A percentile compares a stretch with the other conserved stretches of the same genome.
Conservation (phyloP, 345 rosid species). For the Eutrema heterophyllum region DNA sequence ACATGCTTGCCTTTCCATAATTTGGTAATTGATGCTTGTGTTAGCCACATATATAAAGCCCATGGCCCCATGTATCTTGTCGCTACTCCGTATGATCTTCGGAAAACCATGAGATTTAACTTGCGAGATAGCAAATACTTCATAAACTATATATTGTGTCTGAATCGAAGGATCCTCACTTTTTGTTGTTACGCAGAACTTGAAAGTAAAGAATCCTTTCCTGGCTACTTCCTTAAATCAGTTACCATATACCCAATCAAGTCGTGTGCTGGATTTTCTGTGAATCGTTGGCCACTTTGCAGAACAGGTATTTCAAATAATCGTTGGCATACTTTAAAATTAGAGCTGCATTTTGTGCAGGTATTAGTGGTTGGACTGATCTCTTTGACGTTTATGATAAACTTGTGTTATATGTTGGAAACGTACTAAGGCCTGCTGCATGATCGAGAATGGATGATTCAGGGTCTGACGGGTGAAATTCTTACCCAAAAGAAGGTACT, state of each 20-base stretch:
- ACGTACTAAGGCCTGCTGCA: conserved; percentile 51
- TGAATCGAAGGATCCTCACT: conserved; percentile 9
- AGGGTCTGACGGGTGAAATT: conserved; percentile 67
- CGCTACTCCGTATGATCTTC: neutral
- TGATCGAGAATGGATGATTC: conserved; percentile 91
- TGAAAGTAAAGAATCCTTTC: conserved; percentile 28
- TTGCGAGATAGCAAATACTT: conserved; percentile 1
- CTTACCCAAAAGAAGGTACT: conserved; percentile 88
- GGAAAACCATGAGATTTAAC: no score
- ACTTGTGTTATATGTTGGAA: conserved; percentile 1
- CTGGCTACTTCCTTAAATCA: conserved; percentile 48
- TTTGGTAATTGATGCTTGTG: conserved; percentile 14
- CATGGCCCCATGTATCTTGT: neutral
- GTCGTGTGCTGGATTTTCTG: conserved; percentile 88
- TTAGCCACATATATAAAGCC: neutral
- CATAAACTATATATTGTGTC: neutral
- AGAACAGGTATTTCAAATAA: conserved; percentile 52
- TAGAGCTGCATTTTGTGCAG: neutral
- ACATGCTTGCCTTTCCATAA: neutral
- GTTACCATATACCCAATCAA: conserved; percentile 79
- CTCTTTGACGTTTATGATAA: neutral
- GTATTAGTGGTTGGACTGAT: neutral
- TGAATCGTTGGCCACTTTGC: conserved; percentile 77
- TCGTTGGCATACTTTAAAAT: neutral
- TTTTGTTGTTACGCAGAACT: conserved; percentile 40